Conservation (phyloP, 2,329 filamentous ascomycete species). For the Chlorencoelia australis region DNA sequence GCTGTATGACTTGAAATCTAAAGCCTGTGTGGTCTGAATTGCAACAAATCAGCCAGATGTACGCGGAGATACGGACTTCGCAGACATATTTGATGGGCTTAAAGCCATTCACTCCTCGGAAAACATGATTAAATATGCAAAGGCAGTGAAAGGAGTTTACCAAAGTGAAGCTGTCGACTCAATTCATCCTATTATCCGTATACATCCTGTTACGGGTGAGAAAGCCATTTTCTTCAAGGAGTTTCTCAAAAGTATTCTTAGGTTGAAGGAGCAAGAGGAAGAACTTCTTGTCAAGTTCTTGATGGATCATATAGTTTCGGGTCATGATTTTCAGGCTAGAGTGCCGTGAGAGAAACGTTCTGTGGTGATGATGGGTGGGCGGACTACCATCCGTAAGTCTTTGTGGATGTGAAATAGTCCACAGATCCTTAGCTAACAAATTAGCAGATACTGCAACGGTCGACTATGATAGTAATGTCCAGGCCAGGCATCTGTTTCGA, state of each 20-base stretch:
- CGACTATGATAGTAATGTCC: constrained; percentile 37
- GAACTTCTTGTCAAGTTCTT: constrained; percentile 56
- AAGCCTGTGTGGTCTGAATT: no score
- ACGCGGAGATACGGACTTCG: constrained; percentile 65
- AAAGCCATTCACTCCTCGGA: constrained; percentile 52
- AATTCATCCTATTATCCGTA: constrained; percentile 56
- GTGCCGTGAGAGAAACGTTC: constrained; percentile 52
- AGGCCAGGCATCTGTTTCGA: constrained; percentile 40
- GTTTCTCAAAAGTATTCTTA: constrained; percentile 58
- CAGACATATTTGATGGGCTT: constrained; percentile 49
- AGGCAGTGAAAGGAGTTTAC: constrained; percentile 47
- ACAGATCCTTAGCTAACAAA: constrained; percentile 3
- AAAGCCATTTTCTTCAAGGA: constrained; percentile 63
- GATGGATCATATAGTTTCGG: constrained; percentile 54
- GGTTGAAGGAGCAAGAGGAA: constrained; percentile 57
- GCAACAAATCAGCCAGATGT: no score
- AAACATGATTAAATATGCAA: constrained; percentile 44
- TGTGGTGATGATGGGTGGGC: constrained; percentile 41
- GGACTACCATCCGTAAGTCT: constrained; percentile 35
- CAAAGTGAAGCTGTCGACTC: constrained; percentile 53
- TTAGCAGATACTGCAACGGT: constrained; percentile 38
- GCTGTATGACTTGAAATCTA: no score
- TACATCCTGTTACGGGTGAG: constrained; percentile 65
- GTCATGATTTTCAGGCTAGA: constrained; percentile 60
- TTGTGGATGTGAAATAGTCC: neutral